These are phyloP conservation scores for Boletus patriciae DNA, from an alignment of 768 basidiomycete species.

Conservation along the genomic window DNA sequence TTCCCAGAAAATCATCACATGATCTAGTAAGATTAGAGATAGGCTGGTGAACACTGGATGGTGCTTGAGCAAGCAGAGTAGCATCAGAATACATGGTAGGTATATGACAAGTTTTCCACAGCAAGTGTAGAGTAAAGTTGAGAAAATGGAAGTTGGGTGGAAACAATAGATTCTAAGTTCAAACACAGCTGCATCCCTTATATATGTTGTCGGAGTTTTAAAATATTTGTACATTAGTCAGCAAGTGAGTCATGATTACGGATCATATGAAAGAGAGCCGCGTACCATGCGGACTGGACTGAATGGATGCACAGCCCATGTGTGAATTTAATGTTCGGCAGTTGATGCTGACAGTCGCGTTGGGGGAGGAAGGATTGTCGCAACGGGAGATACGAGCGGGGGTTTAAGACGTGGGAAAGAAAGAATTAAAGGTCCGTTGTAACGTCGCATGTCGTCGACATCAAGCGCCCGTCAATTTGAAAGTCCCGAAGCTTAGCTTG, in stretches of 20 bases:
- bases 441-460: not conserved
- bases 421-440: slow-evolving; percentile 18
- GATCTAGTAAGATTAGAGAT: not conserved
- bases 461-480: slow-evolving; percentile 22
- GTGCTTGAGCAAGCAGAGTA: not conserved
- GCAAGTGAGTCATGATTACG: not conserved
- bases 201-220: slow-evolving; percentile 20
- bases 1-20: not conserved
- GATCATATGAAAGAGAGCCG: not conserved
- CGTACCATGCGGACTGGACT: not conserved
- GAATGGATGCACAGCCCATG: not conserved
- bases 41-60: not conserved
- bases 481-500: slow-evolving; percentile 16
- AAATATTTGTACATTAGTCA: slow-evolving; percentile 6
- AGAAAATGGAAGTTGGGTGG: not conserved
- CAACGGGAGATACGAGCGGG: not conserved
- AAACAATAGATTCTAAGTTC: not conserved
- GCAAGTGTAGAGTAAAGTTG: not conserved
- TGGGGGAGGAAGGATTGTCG: not conserved
- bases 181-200: slow-evolving; percentile 1
- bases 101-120: not conserved
- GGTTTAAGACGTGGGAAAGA: slow-evolving; percentile 15
- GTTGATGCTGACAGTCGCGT: not conserved
- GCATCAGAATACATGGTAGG: slow-evolving; percentile 7
- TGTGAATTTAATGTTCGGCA: too few relatives aligned